Evolutionary conservation across 108 stramenopile genomes (phyloP).

Genomic region (Seminavis robusta): DNA sequence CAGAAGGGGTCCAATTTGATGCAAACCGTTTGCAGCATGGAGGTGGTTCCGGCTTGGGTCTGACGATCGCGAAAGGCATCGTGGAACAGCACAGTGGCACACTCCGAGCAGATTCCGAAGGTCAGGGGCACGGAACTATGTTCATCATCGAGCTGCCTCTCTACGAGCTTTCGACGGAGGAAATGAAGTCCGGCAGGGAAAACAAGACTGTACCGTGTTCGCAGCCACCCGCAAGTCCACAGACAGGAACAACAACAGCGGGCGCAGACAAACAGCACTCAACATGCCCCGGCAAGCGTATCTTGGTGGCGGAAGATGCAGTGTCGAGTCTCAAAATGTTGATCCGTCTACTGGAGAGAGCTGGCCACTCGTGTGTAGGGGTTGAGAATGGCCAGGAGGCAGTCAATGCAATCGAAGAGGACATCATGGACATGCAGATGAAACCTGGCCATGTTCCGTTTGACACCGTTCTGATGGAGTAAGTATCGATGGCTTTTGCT

Average conservation of each 20-base stretch:
- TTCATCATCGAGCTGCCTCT: constrained; percentile 51
- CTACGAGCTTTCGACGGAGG: constrained; percentile 10
- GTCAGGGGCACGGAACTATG: constrained; percentile 43
- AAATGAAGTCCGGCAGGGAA: too few relatives aligned
- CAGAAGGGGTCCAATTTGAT: constrained; percentile 62
- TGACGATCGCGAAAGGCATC: constrained; percentile 60
- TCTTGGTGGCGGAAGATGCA: constrained; percentile 18
- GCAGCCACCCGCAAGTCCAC: background rate
- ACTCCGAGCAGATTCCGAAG: constrained; percentile 36
- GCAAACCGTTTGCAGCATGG: constrained; percentile 60
- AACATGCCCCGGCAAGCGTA: too few relatives aligned
- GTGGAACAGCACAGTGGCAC: constrained; percentile 52
- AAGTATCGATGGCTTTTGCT: too few relatives aligned
- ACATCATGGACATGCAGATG: constrained; percentile 1
- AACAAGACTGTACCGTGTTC: too few relatives aligned
- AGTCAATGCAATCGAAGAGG: constrained; percentile 7
- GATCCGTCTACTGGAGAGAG: constrained; percentile 11
- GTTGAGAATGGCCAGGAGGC: constrained; percentile 28
- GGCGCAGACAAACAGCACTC: too few relatives aligned
- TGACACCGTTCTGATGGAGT: constrained; percentile 12
- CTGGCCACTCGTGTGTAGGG: constrained; percentile 8
- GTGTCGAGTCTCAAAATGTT: constrained; percentile 27
- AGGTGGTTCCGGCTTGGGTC: constrained; percentile 62
- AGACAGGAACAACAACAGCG: background rate
- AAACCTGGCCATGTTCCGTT: constrained; percentile 1